Conservation (phyloP, 495 filamentous ascomycete species). For the Talaromyces wortmannii region DNA sequence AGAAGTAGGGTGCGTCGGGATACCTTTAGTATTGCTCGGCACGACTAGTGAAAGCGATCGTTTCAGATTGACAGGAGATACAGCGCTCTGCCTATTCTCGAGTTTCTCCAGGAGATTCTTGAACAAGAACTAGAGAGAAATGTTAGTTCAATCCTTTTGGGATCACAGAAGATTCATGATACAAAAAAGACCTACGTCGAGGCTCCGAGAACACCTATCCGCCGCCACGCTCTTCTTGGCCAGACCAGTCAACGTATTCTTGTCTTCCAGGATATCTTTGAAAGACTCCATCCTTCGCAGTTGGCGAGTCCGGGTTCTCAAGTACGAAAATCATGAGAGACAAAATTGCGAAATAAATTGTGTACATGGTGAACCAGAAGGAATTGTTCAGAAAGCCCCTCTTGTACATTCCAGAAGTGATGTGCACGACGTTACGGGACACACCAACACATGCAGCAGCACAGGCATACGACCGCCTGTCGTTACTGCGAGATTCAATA, state of each 20-base stretch:
- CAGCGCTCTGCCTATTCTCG: too few species aligned
- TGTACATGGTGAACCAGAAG: constrained; percentile 97
- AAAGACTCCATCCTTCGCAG: constrained; percentile 70
- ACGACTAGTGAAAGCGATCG: too few species aligned
- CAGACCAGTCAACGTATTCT: constrained; percentile 68
- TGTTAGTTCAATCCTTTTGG: too few species aligned
- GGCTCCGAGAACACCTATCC: constrained; percentile 68
- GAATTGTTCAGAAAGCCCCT: constrained; percentile 76
- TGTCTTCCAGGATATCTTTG: constrained; percentile 76
- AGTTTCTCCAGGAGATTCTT: too few species aligned
- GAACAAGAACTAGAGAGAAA: too few species aligned
- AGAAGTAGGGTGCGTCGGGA: too few species aligned
- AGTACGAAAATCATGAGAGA: constrained; percentile 84
- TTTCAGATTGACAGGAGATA: too few species aligned
- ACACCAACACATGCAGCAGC: constrained; percentile 86
- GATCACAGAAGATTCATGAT: too few species aligned
- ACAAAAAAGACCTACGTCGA: constrained; percentile 70
- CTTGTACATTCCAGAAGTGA: constrained; percentile 82
- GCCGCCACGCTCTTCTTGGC: constrained; percentile 83
- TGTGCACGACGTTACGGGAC: constrained; percentile 90
- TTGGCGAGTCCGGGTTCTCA: constrained; percentile 76
- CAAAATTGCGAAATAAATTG: constrained; percentile 89
- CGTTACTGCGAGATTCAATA: constrained; percentile 56
- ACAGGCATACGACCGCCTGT: constrained; percentile 84
- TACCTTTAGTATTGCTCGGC: too few species aligned